Evolutionary conservation across 805 yeast species (phyloP).

Genomic region (Hanseniaspora lachancei): DNA sequence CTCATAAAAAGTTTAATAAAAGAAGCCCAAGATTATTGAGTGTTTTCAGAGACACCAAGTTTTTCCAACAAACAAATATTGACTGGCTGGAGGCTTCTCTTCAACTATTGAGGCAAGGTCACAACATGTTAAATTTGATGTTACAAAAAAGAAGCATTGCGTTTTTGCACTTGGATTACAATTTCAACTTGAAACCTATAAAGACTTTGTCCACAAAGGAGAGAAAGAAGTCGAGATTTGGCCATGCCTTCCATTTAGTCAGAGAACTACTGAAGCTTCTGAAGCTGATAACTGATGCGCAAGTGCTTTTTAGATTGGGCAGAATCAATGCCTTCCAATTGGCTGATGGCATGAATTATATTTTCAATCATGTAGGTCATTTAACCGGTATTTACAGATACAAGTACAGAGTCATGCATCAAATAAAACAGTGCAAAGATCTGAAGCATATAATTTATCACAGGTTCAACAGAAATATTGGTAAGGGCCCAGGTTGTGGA

Average conservation of each 20-base stretch:
- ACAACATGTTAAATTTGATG: constrained; percentile 77
- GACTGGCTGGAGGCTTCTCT: constrained; percentile 99
- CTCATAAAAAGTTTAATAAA: constrained; percentile 25
- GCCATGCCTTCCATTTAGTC: constrained; percentile 87
- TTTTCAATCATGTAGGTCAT: constrained; percentile 86
- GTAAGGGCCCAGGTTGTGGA: constrained; percentile 98
- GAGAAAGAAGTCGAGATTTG: constrained; percentile 88
- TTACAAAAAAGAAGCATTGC: constrained; percentile 86
- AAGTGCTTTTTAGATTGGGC: constrained; percentile 81
- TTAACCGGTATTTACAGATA: constrained; percentile 92
- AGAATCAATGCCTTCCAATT: constrained; percentile 84
- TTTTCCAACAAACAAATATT: constrained; percentile 77
- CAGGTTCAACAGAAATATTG: constrained; percentile 70
- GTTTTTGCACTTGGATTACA: constrained; percentile 85
- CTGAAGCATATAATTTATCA: constrained; percentile 82
- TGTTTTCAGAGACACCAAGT: constrained; percentile 63
- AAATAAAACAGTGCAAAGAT: constrained; percentile 89
- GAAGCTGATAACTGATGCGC: constrained; percentile 82
- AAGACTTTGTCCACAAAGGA: constrained; percentile 93
- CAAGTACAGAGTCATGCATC: constrained; percentile 97
- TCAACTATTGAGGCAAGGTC: constrained; percentile 86
- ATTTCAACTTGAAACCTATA: constrained; percentile 90
- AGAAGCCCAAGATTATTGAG: constrained; percentile 33
- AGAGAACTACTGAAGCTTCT: constrained; percentile 77
- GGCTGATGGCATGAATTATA: constrained; percentile 88